Base-by-base conservation (phyloP, 495 filamentous ascomycete species). In the Annulohypoxylon stygium region DNA sequence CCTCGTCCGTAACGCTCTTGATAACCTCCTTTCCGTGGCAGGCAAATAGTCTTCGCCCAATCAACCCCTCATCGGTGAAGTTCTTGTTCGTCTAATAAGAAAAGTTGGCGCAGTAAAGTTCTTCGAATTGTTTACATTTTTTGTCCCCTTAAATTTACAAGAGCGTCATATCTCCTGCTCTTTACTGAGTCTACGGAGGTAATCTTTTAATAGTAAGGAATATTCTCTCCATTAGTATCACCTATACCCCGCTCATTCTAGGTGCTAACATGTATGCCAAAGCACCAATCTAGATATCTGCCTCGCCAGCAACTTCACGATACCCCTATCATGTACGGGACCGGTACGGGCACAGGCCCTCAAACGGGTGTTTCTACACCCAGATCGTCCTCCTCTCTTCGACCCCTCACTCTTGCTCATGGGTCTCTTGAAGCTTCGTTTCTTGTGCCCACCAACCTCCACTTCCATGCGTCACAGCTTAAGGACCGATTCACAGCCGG, bases 321-420 rank as follows among this genome's bases (percentile, higher is more conserved):
- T 71, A 66, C 70, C 67, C 67, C 43, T 73, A 65, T 72, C 72
- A 98, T 98, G 96, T 97, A 97, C 87, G 93, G 93, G 78, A 91
- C 91, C 75, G 93, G 92, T 78, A 90, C 91, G 73, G 86, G 84
- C 61, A 93, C 93, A 67, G 91, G 91, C 80, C 92, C 91, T 30
- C 93, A 95, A 80, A 99, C 95, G 84, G 96, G 96, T 77, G 93
- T 97, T 80, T 94, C 93, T 75, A 98, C 96, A 64, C 96, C 96
- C 74, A 91, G 94, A 78, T 97, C 93, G 34, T 90, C 89, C 61
- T 91, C 94, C 62, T 97, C 94, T 51, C 87, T 97, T 67, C 91
- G 96, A 66, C 94, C 97, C 41, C 89, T 99, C 65, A 92, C 91
- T 73, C 87, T 99, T 75, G 88, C 89, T 57, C 96, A 99, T 82